Percentiles rank a stretch among this genome's conserved stretches.
These are phyloP conservation scores for Pterulicium gracile DNA, from an alignment of 1,284 basidiomycete genomes.

Conservation along the genomic window DNA sequence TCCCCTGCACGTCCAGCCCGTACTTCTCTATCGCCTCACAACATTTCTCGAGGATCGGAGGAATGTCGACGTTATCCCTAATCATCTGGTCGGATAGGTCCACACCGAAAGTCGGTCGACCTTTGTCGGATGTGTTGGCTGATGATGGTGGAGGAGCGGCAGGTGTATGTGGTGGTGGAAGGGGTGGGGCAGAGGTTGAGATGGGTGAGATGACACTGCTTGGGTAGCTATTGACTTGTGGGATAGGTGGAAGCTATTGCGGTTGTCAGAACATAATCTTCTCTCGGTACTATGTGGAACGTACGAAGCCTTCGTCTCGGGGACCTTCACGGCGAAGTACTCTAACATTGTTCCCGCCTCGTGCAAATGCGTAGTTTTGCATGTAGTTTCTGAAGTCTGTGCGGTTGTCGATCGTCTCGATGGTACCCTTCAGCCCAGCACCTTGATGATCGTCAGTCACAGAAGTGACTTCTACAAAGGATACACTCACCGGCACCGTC, in stretches of 20 bases:
- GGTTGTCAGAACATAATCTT: too few relatives aligned
- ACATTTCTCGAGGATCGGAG: slow-evolving; percentile 83
- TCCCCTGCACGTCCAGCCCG: slow-evolving; percentile 78
- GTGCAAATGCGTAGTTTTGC: slow-evolving; percentile 90
- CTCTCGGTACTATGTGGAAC: too few relatives aligned
- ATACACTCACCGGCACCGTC: slow-evolving; percentile 19
- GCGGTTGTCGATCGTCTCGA: slow-evolving; percentile 89
- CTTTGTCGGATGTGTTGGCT: slow-evolving; percentile 45
- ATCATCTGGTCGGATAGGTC: slow-evolving; percentile 88
- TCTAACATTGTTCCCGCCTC: slow-evolving; percentile 46
- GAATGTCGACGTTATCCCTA: slow-evolving; percentile 84
- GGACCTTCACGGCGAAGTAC: slow-evolving; percentile 79
- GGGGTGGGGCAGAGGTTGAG: slow-evolving; percentile 17
- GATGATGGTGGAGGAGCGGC: slow-evolving; percentile 17
- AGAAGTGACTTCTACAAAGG: slow-evolving; percentile 30
- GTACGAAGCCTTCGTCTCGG: slow-evolving; percentile 77
- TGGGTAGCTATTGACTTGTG: too few relatives aligned
- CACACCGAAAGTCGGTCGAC: slow-evolving; percentile 78
- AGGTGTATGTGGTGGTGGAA: slow-evolving; percentile 18
- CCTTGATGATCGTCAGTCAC: slow-evolving; percentile 24
- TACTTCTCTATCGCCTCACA: slow-evolving; percentile 86
- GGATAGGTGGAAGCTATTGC: too few relatives aligned
- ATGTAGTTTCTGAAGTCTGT: slow-evolving; percentile 94
- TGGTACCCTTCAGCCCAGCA: slow-evolving; percentile 75
- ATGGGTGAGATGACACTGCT: slow-evolving; percentile 8